These are phyloP conservation scores for Sporisorium graminicola DNA, from an alignment of 1,284 basidiomycete species.

Conservation along the genomic window DNA sequence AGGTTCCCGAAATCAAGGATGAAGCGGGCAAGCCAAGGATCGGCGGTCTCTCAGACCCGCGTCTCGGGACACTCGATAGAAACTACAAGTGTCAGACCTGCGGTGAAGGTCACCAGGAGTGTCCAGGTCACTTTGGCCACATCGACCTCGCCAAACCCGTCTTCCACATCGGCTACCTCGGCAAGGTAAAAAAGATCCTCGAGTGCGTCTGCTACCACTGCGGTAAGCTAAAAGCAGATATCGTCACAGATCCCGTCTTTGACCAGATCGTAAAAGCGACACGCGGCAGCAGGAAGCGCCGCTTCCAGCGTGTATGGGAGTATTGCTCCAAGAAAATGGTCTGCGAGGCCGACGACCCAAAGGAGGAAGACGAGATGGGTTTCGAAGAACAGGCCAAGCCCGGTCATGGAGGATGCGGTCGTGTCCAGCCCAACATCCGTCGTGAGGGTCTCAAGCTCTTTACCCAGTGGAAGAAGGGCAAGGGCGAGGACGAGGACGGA, in stretches of 20 bases:
- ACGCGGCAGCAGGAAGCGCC: slow-evolving; percentile 59
- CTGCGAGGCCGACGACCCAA: slow-evolving; percentile 77
- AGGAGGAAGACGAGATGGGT: slow-evolving; percentile 66
- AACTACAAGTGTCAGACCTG: slow-evolving; percentile 99
- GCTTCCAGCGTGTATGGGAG: slow-evolving; percentile 68
- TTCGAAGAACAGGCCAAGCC: slow-evolving; percentile 71
- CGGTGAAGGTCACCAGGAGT: slow-evolving; percentile 77
- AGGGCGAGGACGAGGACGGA: slow-evolving; percentile 85
- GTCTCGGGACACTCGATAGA: slow-evolving; percentile 96
- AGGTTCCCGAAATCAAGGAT: slow-evolving; percentile 98
- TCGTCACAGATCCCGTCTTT: slow-evolving; percentile 67
- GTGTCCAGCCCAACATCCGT: slow-evolving; percentile 87
- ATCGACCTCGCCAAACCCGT: slow-evolving; percentile 96
- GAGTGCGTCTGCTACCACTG: slow-evolving; percentile 99
- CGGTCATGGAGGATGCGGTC: slow-evolving; percentile 92
- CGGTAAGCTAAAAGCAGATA: slow-evolving; percentile 94
- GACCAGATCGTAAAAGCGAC: slow-evolving; percentile 62
- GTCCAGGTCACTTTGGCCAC: slow-evolving; percentile 97
- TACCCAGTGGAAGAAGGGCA: slow-evolving; percentile 92
- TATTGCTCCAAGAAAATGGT: slow-evolving; percentile 67
- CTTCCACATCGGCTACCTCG: slow-evolving; percentile 96
- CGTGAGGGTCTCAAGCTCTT: slow-evolving; percentile 97
- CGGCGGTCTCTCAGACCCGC: slow-evolving; percentile 95
- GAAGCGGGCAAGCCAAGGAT: slow-evolving; percentile 86
- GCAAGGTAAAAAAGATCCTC: slow-evolving; percentile 99